A percentile compares a stretch with the other conserved stretches of the same genome.
Evolutionary conservation across 2,329 filamentous ascomycete species (phyloP).

Genomic region (Lachnellula cervina): DNA sequence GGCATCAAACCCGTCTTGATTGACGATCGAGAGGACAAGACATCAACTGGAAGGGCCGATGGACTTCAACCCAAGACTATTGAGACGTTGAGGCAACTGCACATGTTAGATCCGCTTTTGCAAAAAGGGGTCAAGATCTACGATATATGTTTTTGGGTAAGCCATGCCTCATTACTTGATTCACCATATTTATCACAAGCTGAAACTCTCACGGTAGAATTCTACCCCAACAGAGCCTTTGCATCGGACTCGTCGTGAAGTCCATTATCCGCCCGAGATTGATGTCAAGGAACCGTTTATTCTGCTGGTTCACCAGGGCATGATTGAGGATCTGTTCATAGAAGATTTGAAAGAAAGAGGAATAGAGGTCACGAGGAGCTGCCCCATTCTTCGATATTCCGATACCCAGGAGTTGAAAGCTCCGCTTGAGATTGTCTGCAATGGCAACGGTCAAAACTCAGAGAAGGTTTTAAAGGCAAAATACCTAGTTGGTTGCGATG

Average conservation of each 20-base stretch:
- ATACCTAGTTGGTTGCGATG: constrained; percentile 60
- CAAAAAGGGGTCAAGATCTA: constrained; percentile 53
- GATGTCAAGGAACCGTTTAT: constrained; percentile 28
- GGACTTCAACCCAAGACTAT: constrained; percentile 57
- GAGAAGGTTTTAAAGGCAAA: constrained; percentile 43
- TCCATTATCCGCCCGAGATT: constrained; percentile 27
- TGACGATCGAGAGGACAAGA: constrained; percentile 65
- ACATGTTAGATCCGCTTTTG: constrained; percentile 49
- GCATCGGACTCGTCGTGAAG: constrained; percentile 33
- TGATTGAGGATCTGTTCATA: constrained; percentile 48
- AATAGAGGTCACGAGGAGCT: constrained; percentile 42
- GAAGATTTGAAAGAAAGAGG: constrained; percentile 48
- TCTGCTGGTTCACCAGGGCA: constrained; percentile 48
- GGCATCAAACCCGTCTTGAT: constrained; percentile 62
- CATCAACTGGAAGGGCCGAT: constrained; percentile 56
- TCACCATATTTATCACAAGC: neutral
- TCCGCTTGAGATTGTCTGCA: constrained; percentile 39
- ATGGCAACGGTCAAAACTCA: constrained; percentile 47
- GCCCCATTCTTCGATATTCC: constrained; percentile 38
- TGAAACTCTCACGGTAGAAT: constrained; percentile 35
- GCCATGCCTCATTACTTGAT: constrained; percentile 37
- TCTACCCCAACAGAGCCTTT: constrained; percentile 13
- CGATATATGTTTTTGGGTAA: constrained; percentile 57
- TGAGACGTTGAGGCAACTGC: constrained; percentile 58
- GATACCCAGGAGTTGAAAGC: constrained; percentile 21